These are phyloP conservation scores for Penicillium sp. DNA, from an alignment of 2,329 filamentous ascomycete species.

Conservation along the genomic window DNA sequence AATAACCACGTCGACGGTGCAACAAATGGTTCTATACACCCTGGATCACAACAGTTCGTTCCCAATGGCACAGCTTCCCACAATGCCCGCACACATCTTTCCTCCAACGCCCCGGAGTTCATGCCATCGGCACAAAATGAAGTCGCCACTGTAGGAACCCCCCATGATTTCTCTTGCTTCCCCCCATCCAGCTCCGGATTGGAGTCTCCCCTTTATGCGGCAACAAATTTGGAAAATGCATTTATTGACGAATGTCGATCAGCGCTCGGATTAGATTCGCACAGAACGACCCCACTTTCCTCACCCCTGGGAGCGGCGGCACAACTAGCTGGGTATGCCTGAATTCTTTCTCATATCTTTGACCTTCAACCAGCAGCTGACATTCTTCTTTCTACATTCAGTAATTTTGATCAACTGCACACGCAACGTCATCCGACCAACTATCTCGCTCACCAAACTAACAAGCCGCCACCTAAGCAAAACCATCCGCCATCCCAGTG, in stretches of 20 bases:
- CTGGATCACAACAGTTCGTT: constrained; percentile 24
- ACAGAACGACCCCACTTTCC: background rate
- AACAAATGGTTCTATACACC: constrained; percentile 31
- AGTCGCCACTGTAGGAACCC: constrained; percentile 37
- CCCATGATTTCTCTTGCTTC: constrained; percentile 45
- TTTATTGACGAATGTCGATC: constrained; percentile 56
- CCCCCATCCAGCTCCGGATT: constrained; percentile 46
- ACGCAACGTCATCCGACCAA: background rate
- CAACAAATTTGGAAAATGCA: constrained; percentile 51
- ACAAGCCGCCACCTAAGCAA: background rate
- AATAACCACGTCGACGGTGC: constrained; percentile 30
- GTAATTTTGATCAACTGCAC: constrained; percentile 6
- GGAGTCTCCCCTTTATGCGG: constrained; percentile 48
- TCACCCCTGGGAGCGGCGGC: background rate
- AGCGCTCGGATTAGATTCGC: constrained; percentile 47
- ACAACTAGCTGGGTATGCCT: background rate
- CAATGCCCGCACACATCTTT: constrained; percentile 55
- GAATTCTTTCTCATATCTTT: background rate
- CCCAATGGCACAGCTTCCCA: constrained; percentile 44
- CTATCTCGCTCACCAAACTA: background rate
- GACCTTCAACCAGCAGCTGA: constrained; percentile 40
- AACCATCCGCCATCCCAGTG: constrained; percentile 1
- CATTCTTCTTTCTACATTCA: background rate
- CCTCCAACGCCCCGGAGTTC: constrained; percentile 65
- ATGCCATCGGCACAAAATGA: constrained; percentile 48